Percentiles rank a stretch among this genome's conserved stretches.
These are phyloP conservation scores for Kurtzmaniella quercitrusa DNA, from an alignment of 1,139 yeast genomes.

Conservation along the genomic window DNA sequence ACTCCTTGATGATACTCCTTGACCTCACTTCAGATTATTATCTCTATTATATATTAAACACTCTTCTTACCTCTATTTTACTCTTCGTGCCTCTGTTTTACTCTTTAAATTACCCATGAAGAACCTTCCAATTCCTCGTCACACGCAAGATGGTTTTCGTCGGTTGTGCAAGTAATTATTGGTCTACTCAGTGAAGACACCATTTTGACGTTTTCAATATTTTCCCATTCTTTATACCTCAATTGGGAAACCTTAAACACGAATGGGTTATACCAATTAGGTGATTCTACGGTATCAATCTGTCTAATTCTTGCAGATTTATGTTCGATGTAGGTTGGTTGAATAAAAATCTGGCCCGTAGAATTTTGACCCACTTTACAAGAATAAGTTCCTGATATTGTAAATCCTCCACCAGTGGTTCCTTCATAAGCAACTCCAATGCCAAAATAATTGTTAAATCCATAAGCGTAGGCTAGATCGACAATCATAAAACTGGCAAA, in stretches of 20 bases:
- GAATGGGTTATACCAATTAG: slow-evolving; percentile 8
- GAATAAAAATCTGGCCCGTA: slow-evolving; percentile 19
- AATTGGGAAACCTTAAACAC: slow-evolving; percentile 4
- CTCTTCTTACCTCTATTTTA: too few species aligned
- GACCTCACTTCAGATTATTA: too few species aligned
- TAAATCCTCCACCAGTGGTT: slow-evolving; percentile 8
- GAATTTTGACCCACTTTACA: slow-evolving; percentile 16
- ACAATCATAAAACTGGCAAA: slow-evolving; percentile 14
- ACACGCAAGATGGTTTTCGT: slow-evolving; percentile 11
- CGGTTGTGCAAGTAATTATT: slow-evolving; percentile 16
- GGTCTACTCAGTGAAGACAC: slow-evolving; percentile 12
- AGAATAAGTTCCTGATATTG: slow-evolving; percentile 13
- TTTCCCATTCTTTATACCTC: slow-evolving; percentile 9
- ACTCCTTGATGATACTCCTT: too few species aligned
- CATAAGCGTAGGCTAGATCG: slow-evolving; percentile 13
- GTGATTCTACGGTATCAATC: slow-evolving; percentile 7
- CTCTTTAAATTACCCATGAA: slow-evolving; percentile 3
- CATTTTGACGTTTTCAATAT: slow-evolving; percentile 5
- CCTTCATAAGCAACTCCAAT: slow-evolving; percentile 6
- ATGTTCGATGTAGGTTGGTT: slow-evolving; percentile 13
- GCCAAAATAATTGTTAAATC: slow-evolving; percentile 1
- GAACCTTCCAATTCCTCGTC: slow-evolving; percentile 8
- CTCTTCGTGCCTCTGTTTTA: too few species aligned
- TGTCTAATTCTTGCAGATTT: slow-evolving; percentile 11
- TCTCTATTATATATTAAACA: not conserved